Base-by-base conservation (phyloP, 352 stramenopile species). In the Phytophthora chlamydospora region DNA sequence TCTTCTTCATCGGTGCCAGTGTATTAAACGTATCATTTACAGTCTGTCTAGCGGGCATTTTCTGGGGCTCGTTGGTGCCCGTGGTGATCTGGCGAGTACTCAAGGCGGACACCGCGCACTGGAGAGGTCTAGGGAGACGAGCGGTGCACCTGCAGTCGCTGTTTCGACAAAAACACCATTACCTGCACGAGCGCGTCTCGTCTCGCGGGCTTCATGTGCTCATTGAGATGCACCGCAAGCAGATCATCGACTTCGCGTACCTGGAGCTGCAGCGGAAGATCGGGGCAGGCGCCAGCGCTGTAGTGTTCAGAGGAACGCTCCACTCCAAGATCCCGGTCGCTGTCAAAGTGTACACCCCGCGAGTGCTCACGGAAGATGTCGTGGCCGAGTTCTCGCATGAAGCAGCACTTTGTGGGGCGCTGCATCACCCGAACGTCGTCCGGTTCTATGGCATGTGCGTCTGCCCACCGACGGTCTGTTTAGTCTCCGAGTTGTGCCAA, bases 361-460 rank as follows among this genome's bases (percentile, higher is more conserved):
- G 58, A 0, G 47, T 83, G 7, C 47, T 92, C 16, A 79, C 67
- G 0, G 81, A 92, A 19, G 76, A 89, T 27, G 76, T 75, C 0
- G 83, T 95, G 29, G 82, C 80, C n/a, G 82, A 85, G 51, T 95
- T 93, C 42, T 93, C 83, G 4, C 83, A 95, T 24, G 85, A 93
- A 54, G 85, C 83, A 8, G 85, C 83, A 2, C 59, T 95, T 7
- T 95, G 81, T 56, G 77, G 80, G 6, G 73, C 81, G 13, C 67
- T 94, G 4, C 65, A 85, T 33, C 85, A 94, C 47, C 81, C 86
- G 1, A 95, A 95, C 59, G 85, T 95, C 40, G 78, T 91, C 56
- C 81, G 75, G 52, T 95, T 95, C 62, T 89, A 90, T 42, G 86
- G 84, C 19, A 89, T 95, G 78, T 95, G 86, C 45, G 78, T 95